Evolutionary conservation across 768 basidiomycete genomes (phyloP), one percentile per base, ranked within the genome.

Genomic region (Boletus pseudo-olivaceus): DNA sequence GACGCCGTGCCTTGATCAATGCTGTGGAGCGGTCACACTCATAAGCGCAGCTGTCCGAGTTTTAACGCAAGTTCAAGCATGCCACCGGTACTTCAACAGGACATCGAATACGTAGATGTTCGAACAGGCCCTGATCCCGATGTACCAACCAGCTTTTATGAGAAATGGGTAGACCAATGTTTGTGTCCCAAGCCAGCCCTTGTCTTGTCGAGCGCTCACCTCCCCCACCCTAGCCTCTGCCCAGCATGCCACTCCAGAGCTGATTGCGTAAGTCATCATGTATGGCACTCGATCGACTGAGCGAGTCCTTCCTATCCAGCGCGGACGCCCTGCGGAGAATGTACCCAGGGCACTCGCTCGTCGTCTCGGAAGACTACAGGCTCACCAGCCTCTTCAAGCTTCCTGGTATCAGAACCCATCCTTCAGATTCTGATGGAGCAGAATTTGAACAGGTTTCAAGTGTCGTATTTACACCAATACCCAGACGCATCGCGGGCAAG

Each of bases 341-440:
- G 15, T 83, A 88, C 64, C 85, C 87, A 7, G 77, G 79, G 10
- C 76, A 86, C 61, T 82, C 84, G 27, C 60, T 88, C 27, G 76
- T 87, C 8, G 68, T 79, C 55, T 80, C 85, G 4, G 62, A 69
- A 7, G 82, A 83, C 53, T 68, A 56, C 47, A 64, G 71, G 29
- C 63, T 84, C 56, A 69, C 78, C 55, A 72, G 78, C 54, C 57
- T 87, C 43, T 66, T 87, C 8, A 64, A 63, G 19, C 81, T 80
- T 57, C 87, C 87, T 39, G 79, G 67, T 15, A 76, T 77, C 19
- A 49, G 63, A n/a, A 65, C 75, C 3, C 66, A 75, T 34, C 77
- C 83, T 4, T 70, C 78, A 15, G 71, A 79, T n/a, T 64, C 76
- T 4, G 79, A 79, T 4, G 66, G 82, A 42, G 72, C 78, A 15